Evolutionary conservation across 2,329 filamentous ascomycete genomes (phyloP).

Genomic region (Neofusicoccum sp.): DNA sequence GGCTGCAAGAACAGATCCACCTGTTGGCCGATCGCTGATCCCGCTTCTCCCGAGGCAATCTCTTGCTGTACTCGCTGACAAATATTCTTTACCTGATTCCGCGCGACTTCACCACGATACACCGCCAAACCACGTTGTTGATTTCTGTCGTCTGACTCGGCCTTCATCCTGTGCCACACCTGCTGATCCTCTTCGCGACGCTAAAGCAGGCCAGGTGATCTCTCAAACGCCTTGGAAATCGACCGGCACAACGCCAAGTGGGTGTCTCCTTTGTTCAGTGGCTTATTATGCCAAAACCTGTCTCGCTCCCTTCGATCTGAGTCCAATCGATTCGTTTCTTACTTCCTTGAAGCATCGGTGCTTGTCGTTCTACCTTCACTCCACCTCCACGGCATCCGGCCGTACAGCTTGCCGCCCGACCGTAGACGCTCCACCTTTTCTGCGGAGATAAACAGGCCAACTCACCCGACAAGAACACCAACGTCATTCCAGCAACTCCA

Average conservation of each 20-base stretch:
- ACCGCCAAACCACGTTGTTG: neutral
- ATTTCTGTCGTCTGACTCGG: neutral
- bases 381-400: neutral
- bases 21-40: conserved; percentile 6
- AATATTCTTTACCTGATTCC: conserved; percentile 1
- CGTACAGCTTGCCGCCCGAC: neutral
- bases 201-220: no score
- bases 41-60: conserved; percentile 1
- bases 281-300: no score
- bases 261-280: no score
- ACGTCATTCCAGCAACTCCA: neutral
- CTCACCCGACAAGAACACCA: neutral
- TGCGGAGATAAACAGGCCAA: conserved; percentile 8
- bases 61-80: neutral
- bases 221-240: no score
- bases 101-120: neutral
- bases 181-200: neutral
- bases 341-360: neutral
- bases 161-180: neutral
- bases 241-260: no score
- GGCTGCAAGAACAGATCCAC: conserved; percentile 7
- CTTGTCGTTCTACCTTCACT: neutral
- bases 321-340: no score
- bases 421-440: neutral
- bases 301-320: no score